These are phyloP conservation scores for Zygoascus tannicola DNA, from an alignment of 805 yeast species.

Conservation along the genomic window DNA sequence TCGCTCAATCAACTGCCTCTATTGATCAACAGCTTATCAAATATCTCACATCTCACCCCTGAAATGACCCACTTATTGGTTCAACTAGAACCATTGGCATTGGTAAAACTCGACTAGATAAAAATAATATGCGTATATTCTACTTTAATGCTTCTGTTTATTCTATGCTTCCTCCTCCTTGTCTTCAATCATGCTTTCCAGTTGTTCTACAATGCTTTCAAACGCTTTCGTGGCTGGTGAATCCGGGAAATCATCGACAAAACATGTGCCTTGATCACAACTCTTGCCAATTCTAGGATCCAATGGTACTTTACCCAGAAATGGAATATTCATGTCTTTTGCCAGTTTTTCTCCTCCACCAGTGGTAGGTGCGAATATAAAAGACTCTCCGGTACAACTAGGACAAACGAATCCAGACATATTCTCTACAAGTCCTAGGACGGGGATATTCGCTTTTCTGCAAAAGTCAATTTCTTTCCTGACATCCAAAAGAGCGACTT, in stretches of 20 bases:
- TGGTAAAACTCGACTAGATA: neutral
- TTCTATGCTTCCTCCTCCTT: neutral
- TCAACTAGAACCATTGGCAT: neutral
- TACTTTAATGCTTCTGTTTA: neutral
- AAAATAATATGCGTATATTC: neutral
- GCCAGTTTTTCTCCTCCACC: constrained; percentile 91
- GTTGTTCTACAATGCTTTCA: constrained; percentile 53
- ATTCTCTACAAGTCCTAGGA: constrained; percentile 89
- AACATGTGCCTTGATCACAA: constrained; percentile 81
- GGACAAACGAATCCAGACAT: constrained; percentile 99
- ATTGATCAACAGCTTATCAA: neutral
- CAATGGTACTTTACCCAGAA: constrained; percentile 85
- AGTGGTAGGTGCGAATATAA: constrained; percentile 88
- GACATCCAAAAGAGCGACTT: constrained; percentile 89
- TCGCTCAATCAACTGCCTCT: neutral
- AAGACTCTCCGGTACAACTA: constrained; percentile 78
- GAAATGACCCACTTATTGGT: neutral
- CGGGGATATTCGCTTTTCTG: constrained; percentile 74
- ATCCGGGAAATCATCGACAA: constrained; percentile 70
- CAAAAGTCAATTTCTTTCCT: constrained; percentile 95
- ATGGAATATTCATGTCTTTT: constrained; percentile 65
- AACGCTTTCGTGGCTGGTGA: constrained; percentile 90
- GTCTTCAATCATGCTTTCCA: constrained; percentile 14
- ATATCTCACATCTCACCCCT: neutral
- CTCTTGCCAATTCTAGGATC: constrained; percentile 90